Evolutionary conservation across 2,329 filamentous ascomycete genomes (phyloP).

Genomic region (Talaromyces sp.): DNA sequence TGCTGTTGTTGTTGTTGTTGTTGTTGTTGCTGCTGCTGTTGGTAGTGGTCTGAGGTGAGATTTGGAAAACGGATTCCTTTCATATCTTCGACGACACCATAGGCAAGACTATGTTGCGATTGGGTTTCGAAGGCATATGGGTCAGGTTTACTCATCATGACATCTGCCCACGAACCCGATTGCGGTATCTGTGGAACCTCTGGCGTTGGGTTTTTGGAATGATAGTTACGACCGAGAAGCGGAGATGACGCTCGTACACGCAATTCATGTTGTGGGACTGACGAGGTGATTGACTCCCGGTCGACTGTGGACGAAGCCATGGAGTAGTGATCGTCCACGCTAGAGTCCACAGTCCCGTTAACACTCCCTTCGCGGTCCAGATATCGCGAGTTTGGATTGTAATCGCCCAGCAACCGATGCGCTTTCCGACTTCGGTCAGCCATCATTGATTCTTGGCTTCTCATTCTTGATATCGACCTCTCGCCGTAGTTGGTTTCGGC

Average conservation of each 20-base stretch:
- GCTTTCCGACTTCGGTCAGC: background rate
- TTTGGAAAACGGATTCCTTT: conserved; percentile 8
- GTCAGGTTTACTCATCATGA: background rate
- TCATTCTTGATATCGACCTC: background rate
- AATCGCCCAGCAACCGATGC: background rate
- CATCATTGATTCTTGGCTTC: conserved; percentile 1
- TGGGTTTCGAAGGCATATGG: conserved; percentile 10
- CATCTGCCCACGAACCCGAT: conserved; percentile 6
- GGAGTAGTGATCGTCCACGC: background rate
- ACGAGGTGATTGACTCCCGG: conserved; percentile 2
- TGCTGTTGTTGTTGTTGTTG: conserved; percentile 3
- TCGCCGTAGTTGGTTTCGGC: conserved; percentile 9
- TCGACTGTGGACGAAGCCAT: background rate
- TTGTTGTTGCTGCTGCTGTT: conserved; percentile 4
- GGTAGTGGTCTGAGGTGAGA: conserved; percentile 6
- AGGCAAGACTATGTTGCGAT: conserved; percentile 12
- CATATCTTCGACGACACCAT: conserved; percentile 10
- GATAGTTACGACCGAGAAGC: conserved; percentile 15
- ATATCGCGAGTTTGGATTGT: background rate
- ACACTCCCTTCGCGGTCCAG: background rate
- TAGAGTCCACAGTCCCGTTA: background rate
- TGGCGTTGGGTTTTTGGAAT: background rate
- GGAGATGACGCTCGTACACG: conserved; percentile 16
- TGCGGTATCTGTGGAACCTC: conserved; percentile 4
- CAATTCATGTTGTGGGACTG: conserved; percentile 7